Conservation (phyloP, 345 rosid species). For the Camelina laxa region DNA sequence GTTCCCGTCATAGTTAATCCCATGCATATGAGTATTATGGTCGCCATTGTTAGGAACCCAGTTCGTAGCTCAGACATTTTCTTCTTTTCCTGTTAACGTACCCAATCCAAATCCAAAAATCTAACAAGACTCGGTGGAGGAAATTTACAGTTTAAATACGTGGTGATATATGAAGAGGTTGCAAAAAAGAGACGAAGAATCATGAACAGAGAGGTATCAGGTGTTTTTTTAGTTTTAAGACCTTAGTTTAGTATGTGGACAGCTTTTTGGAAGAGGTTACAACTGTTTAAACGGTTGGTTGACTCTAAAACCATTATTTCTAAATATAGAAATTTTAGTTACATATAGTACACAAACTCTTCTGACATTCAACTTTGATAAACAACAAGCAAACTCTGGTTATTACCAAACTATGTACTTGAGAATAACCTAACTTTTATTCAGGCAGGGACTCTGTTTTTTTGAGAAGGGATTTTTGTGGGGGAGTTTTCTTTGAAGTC, state of each 20-base stretch:
- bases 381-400: constrained; percentile 8
- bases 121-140: not conserved
- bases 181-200: not conserved
- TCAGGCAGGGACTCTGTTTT: constrained; percentile 52
- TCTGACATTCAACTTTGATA: constrained; percentile 3
- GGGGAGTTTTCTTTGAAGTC: constrained; percentile 55
- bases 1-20: constrained; percentile 36
- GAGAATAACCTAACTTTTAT: constrained; percentile 16
- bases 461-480: constrained; percentile 39
- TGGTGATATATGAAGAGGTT: constrained; percentile 16
- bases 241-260: constrained; percentile 26
- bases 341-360: constrained; percentile 20
- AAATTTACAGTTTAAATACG: constrained; percentile 1
- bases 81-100: not conserved
- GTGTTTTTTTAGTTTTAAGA: not conserved
- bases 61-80: constrained; percentile 39
- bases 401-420: constrained; percentile 35
- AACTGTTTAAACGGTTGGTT: constrained; percentile 17
- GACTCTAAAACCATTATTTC: constrained; percentile 3
- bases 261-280: not conserved
- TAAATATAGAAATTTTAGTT: constrained; percentile 19
- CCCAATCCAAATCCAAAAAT: not conserved
- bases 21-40: constrained; percentile 33
- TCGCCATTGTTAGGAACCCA: constrained; percentile 42
- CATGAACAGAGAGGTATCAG: constrained; percentile 19